Evolutionary conservation across 2,329 filamentous ascomycete species (phyloP).

Genomic region (Bipolaris sorokiniana): DNA sequence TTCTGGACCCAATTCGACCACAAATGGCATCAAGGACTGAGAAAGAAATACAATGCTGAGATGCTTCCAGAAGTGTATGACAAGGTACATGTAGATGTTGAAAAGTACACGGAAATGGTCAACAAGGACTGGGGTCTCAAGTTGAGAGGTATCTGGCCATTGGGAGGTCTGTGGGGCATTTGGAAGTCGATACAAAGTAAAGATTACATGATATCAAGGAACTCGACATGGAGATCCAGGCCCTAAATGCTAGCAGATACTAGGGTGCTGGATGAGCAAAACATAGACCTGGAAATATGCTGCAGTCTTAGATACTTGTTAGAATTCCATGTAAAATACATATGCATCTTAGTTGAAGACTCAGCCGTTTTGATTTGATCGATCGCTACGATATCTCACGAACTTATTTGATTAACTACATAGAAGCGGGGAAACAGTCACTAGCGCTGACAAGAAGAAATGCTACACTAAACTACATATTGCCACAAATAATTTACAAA

Average conservation of each 20-base stretch:
- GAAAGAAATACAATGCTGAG: constrained; percentile 64
- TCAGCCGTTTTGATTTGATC: too few relatives aligned
- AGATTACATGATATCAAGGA: constrained; percentile 45
- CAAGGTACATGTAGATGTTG: constrained; percentile 62
- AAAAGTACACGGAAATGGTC: constrained; percentile 36
- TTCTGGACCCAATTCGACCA: constrained; percentile 71
- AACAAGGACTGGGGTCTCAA: constrained; percentile 34
- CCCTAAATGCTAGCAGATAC: not conserved
- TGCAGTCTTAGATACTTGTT: too few relatives aligned
- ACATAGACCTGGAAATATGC: too few relatives aligned
- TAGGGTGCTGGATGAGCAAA: too few relatives aligned
- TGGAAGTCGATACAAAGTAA: constrained; percentile 48
- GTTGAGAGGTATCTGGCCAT: constrained; percentile 43
- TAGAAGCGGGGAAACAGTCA: not conserved
- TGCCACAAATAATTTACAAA: not conserved
- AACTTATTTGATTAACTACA: not conserved
- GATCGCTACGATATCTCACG: too few relatives aligned
- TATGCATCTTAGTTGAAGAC: too few relatives aligned
- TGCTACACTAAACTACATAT: too few relatives aligned
- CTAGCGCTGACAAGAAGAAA: not conserved
- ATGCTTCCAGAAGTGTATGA: constrained; percentile 70
- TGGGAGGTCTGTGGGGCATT: constrained; percentile 49
- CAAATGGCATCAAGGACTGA: constrained; percentile 63
- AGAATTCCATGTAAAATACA: too few relatives aligned
- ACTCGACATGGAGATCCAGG: constrained; percentile 43